phyloP scores from a whole-genome alignment of 2,329 filamentous ascomycete species.

The Fusarium duplospermum region DNA sequence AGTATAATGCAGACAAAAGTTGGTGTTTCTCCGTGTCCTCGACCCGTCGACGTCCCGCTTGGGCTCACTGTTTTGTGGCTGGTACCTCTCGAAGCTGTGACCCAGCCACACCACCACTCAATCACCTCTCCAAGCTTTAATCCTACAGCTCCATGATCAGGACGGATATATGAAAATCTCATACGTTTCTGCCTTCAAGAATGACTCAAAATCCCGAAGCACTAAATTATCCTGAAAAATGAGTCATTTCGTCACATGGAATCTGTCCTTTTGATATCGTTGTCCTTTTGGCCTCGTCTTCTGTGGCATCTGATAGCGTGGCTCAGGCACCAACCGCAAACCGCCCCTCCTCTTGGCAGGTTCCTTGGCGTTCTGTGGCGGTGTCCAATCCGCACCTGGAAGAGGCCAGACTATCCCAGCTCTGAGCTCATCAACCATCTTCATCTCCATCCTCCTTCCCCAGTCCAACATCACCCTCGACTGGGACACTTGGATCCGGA shows the following conservation, averaged over 20 bases:
- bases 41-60: not conserved
- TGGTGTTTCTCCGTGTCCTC: not conserved
- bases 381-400: constrained; percentile 40
- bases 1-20: not conserved
- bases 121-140: constrained; percentile 10
- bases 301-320: constrained; percentile 37
- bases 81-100: constrained; percentile 4
- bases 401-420: constrained; percentile 45
- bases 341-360: constrained; percentile 39
- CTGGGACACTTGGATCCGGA: constrained; percentile 39
- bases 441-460: constrained; percentile 34
- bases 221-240: not conserved
- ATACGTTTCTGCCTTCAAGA: not conserved
- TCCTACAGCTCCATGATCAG: not conserved
- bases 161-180: no score
- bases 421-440: constrained; percentile 43
- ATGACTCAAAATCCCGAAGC: not conserved
- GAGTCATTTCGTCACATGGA: constrained; percentile 9
- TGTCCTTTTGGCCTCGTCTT: constrained; percentile 20
- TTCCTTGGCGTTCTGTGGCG: constrained; percentile 44
- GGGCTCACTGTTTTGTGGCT: constrained; percentile 20
- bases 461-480: constrained; percentile 38
- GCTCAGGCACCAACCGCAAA: constrained; percentile 26
- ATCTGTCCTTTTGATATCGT: constrained; percentile 1
- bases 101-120: constrained; percentile 19